A percentile compares a stretch with the other conserved stretches of the same genome.
Conservation (phyloP, 2,329 filamentous ascomycete species). For the Alternaria viburni region DNA sequence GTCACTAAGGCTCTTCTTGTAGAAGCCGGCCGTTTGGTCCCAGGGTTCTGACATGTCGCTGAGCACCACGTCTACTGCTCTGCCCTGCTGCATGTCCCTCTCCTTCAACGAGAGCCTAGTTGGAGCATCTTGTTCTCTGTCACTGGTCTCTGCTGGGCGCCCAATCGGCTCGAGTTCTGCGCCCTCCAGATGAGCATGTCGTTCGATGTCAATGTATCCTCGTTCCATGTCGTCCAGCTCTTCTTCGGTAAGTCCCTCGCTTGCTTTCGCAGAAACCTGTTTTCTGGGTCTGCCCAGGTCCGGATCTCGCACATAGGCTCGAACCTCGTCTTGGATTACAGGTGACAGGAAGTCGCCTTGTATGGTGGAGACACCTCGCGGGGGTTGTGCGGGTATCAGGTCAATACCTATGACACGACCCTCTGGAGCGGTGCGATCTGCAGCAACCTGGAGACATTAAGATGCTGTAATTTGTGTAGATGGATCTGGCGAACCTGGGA, state of each 20-base stretch:
- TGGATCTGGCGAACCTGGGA: slow-evolving; percentile 55
- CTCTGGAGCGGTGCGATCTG: slow-evolving; percentile 75
- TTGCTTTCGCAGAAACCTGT: slow-evolving; percentile 33
- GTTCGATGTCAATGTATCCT: slow-evolving; percentile 72
- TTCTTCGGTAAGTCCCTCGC: slow-evolving; percentile 44
- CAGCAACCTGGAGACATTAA: slow-evolving; percentile 68
- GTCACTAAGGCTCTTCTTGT: slow-evolving; percentile 90
- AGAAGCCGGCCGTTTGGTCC: slow-evolving; percentile 78
- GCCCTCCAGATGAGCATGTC: slow-evolving; percentile 51
- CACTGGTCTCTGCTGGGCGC: slow-evolving; percentile 13
- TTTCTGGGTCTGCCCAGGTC: slow-evolving; percentile 60
- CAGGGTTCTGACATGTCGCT: slow-evolving; percentile 99
- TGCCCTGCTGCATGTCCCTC: slow-evolving; percentile 53
- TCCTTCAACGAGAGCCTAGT: slow-evolving; percentile 38
- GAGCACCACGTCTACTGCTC: slow-evolving; percentile 86
- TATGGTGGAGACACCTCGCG: slow-evolving; percentile 88
- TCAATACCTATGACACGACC: slow-evolving; percentile 91
- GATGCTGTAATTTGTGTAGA: background rate
- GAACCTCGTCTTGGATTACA: slow-evolving; percentile 75
- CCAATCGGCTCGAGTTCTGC: slow-evolving; percentile 25
- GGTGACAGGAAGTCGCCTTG: slow-evolving; percentile 90
- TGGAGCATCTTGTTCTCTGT: slow-evolving; percentile 32
- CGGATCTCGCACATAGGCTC: slow-evolving; percentile 73
- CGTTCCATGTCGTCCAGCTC: slow-evolving; percentile 52
- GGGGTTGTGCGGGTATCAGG: slow-evolving; percentile 89